Evolutionary conservation across 1,139 yeast genomes (phyloP), one percentile per base, ranked within the genome.

Genomic region (Trichomonascaceae sp.): DNA sequence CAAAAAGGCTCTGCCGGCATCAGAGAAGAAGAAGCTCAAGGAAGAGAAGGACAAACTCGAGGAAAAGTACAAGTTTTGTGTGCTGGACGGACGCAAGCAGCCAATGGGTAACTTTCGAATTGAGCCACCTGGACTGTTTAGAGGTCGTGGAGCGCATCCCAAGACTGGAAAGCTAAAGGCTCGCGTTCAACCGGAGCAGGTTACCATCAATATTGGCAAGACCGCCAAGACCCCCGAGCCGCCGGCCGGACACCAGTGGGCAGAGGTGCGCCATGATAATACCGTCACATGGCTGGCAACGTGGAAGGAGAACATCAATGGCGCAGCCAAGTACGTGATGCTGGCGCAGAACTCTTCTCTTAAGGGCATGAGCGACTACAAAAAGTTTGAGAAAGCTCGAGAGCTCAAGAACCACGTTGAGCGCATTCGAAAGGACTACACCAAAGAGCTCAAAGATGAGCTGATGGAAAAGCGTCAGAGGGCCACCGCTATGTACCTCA

Each of bases 61-160:
- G 56, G 95, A 81, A 50, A 79, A 80, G 27, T 89, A 65, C 60
- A 82, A 80, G 50, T 74, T 71, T 13, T 87, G 97, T 60, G 51
- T 71, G 28, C 64, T 87, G 35, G 84, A 89, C 54, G 97, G 96
- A 15, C 71, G 94, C 45, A 78, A 72, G 49, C 96, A 87, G 52
- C 87, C 77, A 48, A 92, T 89, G 27, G 97, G 97, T 13, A 87
- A 89, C 53, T 87, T 87, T 56, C 66, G 89, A 49, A 77, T 89
- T 35, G 98, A 89, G 64, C 97, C 97, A 30, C 97, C 98, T 0
- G 96, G 94, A 2, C 61, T 89, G 37, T 89, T 87, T 53, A 69
- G 97, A 54, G 98, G 97, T 29, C 80, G 97, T 56, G 97, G 98
- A 46, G 87, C 87, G 0, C 97, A 87, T 56, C 97, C 97, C 13